A percentile compares a stretch with the other conserved stretches of the same genome.
Conservation (phyloP, 129 eudicot species). For the Heracleum sosnowskyi region DNA sequence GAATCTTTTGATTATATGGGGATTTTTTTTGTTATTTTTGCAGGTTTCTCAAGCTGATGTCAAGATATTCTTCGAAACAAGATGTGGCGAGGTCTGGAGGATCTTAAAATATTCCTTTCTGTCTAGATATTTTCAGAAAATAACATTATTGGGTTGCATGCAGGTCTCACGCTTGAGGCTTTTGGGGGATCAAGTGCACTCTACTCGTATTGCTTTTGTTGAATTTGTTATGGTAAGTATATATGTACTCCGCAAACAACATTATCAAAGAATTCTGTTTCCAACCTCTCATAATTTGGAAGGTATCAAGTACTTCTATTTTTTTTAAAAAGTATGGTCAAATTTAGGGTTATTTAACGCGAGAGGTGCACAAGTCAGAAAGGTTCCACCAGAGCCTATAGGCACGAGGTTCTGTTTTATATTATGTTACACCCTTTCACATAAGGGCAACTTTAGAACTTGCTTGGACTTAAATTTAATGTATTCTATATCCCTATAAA, state of each 20-base stretch:
- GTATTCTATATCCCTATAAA: not conserved
- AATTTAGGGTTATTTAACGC: too few relatives aligned
- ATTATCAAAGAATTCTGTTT: not conserved
- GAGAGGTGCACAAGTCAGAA: too few relatives aligned
- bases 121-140: not conserved
- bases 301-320: too few relatives aligned
- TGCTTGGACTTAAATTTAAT: not conserved
- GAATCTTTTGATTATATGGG: not conserved
- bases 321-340: not conserved
- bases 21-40: not conserved
- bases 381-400: too few relatives aligned
- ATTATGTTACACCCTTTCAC: too few relatives aligned
- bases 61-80: constrained; percentile 71
- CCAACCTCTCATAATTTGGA: not conserved
- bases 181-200: constrained; percentile 91
- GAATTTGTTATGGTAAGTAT: constrained; percentile 75
- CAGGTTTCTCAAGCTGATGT: constrained; percentile 92
- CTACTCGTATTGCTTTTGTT: constrained; percentile 94
- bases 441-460: not conserved
- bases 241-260: not conserved
- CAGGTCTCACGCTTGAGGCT: constrained; percentile 97
- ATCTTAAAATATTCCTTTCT: not conserved
- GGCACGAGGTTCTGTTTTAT: too few relatives aligned
- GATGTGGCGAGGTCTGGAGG: constrained; percentile 81
- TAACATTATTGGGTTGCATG: constrained; percentile 12